Conservation (phyloP, 352 stramenopile genomes). For the Phytopythium kandeliae region DNA sequence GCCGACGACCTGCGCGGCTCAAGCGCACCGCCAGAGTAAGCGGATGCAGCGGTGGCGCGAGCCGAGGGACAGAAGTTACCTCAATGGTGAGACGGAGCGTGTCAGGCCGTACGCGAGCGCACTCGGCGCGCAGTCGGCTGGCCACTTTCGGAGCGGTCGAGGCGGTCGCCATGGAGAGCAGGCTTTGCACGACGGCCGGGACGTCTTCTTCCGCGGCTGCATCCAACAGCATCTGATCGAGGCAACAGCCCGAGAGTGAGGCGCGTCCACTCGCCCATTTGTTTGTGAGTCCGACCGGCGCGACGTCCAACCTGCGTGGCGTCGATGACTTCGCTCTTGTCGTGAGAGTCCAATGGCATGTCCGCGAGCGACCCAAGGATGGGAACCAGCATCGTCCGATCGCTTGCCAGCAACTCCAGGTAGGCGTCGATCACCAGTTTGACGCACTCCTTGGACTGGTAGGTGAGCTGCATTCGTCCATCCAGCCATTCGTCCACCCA, state of each 20-base stretch:
- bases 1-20: slow-evolving; percentile 32
- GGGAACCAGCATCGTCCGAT: slow-evolving; percentile 68
- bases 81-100: slow-evolving; percentile 58
- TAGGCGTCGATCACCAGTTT: slow-evolving; percentile 69
- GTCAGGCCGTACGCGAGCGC: slow-evolving; percentile 43
- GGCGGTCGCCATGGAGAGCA: slow-evolving; percentile 67
- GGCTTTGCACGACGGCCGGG: slow-evolving; percentile 65
- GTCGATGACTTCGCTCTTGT: slow-evolving; percentile 66
- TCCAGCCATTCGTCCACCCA: too few species aligned
- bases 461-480: too few species aligned
- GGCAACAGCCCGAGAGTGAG: neutral
- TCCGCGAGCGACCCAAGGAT: slow-evolving; percentile 75
- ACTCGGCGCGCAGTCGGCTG: slow-evolving; percentile 49
- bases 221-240: slow-evolving; percentile 48
- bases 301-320: slow-evolving; percentile 38
- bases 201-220: slow-evolving; percentile 76
- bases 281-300: too few species aligned
- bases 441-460: slow-evolving; percentile 76
- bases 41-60: too few species aligned
- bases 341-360: slow-evolving; percentile 47
- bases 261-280: too few species aligned
- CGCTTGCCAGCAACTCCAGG: slow-evolving; percentile 68
- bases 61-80: slow-evolving; percentile 7
- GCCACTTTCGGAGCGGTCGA: slow-evolving; percentile 38
- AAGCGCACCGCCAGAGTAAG: too few species aligned